Evolutionary conservation across 306 rosid species (phyloP).

Genomic region (Pyrus pyrifolia): DNA sequence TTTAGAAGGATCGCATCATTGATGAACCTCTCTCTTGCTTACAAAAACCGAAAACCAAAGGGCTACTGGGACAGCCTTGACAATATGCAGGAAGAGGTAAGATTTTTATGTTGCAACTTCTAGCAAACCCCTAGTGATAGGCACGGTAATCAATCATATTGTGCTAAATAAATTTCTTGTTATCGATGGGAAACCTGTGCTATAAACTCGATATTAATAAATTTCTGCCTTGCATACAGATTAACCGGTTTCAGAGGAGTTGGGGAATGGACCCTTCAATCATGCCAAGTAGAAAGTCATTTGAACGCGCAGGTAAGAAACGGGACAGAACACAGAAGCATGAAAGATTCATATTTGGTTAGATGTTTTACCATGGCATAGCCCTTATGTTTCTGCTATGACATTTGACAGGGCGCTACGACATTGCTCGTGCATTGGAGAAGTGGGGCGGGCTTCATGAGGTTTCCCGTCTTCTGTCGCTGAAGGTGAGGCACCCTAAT

Average conservation of each 20-base stretch:
- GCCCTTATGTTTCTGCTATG: too few species aligned
- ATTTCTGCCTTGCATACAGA: slow-evolving; percentile 37
- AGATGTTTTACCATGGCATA: neutral
- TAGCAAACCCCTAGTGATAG: neutral
- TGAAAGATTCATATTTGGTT: neutral
- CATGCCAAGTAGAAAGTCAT: slow-evolving; percentile 95
- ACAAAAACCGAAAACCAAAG: slow-evolving; percentile 83
- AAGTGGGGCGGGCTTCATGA: slow-evolving; percentile 95
- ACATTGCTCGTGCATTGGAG: slow-evolving; percentile 87
- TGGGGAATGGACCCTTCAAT: slow-evolving; percentile 92
- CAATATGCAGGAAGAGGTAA: slow-evolving; percentile 63
- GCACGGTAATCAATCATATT: neutral
- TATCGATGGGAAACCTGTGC: neutral
- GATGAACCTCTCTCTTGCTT: slow-evolving; percentile 83
- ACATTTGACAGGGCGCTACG: slow-evolving; percentile 52
- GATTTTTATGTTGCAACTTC: neutral
- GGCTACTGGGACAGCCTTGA: slow-evolving; percentile 89
- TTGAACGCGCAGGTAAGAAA: slow-evolving; percentile 82
- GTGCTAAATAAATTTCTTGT: neutral
- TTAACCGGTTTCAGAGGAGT: slow-evolving; percentile 65
- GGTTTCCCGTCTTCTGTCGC: slow-evolving; percentile 80
- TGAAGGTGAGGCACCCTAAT: slow-evolving; percentile 59
- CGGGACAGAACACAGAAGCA: too few species aligned
- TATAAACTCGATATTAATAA: neutral
- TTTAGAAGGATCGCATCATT: slow-evolving; percentile 68